Evolutionary conservation across 2,329 filamentous ascomycete genomes (phyloP).

Genomic region (Colletotrichum sp.): DNA sequence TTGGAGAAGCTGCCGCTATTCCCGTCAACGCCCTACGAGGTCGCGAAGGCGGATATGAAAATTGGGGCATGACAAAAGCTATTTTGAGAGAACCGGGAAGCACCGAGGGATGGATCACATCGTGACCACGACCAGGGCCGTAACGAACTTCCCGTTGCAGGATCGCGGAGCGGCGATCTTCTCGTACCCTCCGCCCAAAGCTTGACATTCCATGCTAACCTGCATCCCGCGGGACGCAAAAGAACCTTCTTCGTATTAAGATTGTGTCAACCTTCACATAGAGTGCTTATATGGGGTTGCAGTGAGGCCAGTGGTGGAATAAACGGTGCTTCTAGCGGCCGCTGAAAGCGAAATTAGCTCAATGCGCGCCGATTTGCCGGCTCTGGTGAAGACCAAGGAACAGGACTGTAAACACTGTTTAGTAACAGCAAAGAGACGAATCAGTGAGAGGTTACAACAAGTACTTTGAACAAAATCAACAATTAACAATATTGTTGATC

Average conservation of each 20-base stretch:
- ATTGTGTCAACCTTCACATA: neutral
- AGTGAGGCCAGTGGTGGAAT: neutral
- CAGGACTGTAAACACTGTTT: neutral
- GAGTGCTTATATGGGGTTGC: neutral
- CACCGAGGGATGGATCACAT: neutral
- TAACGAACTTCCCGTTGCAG: neutral
- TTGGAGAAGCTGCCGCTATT: neutral
- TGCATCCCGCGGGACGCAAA: neutral
- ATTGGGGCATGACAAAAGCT: neutral
- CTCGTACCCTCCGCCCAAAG: neutral
- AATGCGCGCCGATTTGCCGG: neutral
- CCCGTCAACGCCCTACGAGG: neutral
- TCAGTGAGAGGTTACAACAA: accelerated
- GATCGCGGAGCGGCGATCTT: neutral
- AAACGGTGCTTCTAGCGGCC: neutral
- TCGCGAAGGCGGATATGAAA: neutral
- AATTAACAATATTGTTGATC: neutral
- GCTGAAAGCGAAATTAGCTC: neutral
- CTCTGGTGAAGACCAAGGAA: neutral
- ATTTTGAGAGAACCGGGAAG: neutral
- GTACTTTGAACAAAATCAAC: neutral
- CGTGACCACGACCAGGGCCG: neutral
- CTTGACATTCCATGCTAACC: neutral
- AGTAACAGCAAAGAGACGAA: accelerated
- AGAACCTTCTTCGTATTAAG: conserved; percentile 10